Evolutionary conservation across 2,329 filamentous ascomycete species (phyloP).

Genomic region (Helotiales sp.): DNA sequence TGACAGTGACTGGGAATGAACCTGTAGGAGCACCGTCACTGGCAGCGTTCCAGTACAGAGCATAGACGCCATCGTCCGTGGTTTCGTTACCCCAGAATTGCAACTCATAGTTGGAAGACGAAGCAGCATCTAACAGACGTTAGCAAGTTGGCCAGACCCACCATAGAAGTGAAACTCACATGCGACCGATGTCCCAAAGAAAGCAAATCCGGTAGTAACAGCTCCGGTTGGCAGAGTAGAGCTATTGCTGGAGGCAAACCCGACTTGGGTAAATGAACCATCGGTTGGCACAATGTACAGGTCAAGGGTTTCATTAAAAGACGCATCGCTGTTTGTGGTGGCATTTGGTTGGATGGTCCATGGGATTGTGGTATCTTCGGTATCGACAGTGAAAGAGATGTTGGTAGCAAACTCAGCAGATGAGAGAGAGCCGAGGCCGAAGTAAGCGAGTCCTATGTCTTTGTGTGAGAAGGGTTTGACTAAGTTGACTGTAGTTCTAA

Average conservation of each 20-base stretch:
- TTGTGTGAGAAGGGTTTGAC: background rate
- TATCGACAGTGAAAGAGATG: constrained; percentile 32
- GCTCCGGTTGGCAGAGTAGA: constrained; percentile 21
- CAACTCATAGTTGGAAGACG: constrained; percentile 24
- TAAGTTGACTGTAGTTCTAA: no score
- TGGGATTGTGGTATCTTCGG: constrained; percentile 26
- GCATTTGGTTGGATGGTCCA: constrained; percentile 28
- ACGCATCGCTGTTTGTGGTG: constrained; percentile 9
- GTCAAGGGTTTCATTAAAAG: constrained; percentile 20
- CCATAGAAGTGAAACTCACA: no score
- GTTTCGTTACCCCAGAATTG: constrained; percentile 31
- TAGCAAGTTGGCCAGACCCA: no score
- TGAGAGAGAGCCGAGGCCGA: constrained; percentile 25
- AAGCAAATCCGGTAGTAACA: constrained; percentile 32
- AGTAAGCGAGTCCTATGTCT: constrained; percentile 36
- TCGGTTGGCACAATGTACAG: constrained; percentile 31
- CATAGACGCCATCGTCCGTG: constrained; percentile 21
- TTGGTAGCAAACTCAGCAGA: constrained; percentile 28
- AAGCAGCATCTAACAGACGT: no score
- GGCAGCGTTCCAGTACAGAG: constrained; percentile 28
- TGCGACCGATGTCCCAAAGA: constrained; percentile 36
- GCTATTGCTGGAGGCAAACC: constrained; percentile 29
- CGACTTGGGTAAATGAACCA: constrained; percentile 28
- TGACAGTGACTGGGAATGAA: constrained; percentile 24
- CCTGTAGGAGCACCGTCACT: constrained; percentile 9